Conservation (phyloP, 2,329 filamentous ascomycete genomes). For the Cercospora berteroae region DNA sequence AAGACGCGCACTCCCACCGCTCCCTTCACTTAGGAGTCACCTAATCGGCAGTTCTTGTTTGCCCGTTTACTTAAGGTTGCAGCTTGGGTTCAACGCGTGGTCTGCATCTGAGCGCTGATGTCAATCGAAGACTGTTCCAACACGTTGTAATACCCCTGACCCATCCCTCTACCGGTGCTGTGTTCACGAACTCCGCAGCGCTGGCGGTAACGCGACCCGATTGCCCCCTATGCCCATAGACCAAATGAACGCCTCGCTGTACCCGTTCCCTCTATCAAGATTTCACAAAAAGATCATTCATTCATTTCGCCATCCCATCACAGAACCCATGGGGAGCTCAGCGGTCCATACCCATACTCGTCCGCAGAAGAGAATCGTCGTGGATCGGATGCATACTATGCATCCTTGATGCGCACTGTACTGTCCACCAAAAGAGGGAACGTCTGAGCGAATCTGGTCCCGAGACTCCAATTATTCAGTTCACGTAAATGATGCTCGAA, state of each 20-base stretch:
- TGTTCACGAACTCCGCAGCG: not conserved
- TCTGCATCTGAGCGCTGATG: not conserved
- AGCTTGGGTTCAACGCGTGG: not conserved
- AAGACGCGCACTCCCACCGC: not conserved
- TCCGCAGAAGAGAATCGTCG: not conserved
- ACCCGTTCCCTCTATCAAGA: not conserved
- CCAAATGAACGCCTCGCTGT: not conserved
- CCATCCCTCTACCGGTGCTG: not conserved
- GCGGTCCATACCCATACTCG: not conserved
- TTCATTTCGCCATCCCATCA: not conserved
- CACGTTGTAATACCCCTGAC: not conserved
- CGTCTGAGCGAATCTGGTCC: slow-evolving; percentile 46
- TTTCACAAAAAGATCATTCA: not conserved
- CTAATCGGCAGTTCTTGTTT: not conserved
- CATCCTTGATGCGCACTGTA: slow-evolving; percentile 30
- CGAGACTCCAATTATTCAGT: slow-evolving; percentile 78
- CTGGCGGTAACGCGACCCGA: not conserved
- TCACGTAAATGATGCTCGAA: slow-evolving; percentile 78
- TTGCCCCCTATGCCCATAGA: not conserved
- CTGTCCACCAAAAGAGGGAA: slow-evolving; percentile 37
- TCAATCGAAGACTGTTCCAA: not conserved
- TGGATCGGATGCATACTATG: slow-evolving; percentile 10
- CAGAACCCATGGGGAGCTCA: not conserved
- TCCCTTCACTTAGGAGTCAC: not conserved
- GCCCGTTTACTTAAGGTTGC: not conserved